Evolutionary conservation across 2,329 filamentous ascomycete genomes (phyloP), one percentile per base, ranked within the genome.

Genomic region (Aureobasidium lini): DNA sequence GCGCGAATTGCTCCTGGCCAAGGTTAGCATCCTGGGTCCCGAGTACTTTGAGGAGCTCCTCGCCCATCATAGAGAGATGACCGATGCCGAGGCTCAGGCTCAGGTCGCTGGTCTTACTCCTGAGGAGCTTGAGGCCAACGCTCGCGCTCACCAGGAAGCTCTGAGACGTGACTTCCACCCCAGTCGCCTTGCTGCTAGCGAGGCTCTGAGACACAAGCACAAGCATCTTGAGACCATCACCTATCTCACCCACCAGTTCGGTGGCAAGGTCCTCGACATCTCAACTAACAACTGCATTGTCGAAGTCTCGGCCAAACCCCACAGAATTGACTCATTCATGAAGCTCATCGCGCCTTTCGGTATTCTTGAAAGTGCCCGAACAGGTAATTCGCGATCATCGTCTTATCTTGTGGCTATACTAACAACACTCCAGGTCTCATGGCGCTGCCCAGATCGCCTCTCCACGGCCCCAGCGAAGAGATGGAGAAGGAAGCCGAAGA

Each of bases 231-330:
- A 93, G 78, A 91, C 89, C 60, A 96, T 99, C 70, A 99, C 94
- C 60, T 94, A 95, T 75, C 85, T 99, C 71, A 87, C 93, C 16
- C 94, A 99, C 77, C 94, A 99, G 71, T 99, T 99, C 69, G 92
- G 92, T 60, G 94, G 94, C 64, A 99, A 99, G 79, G 89, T 99
- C 29, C 76, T 99, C 68, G 94, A 99, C 75, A 97, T 99, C 68
- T 96, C 91, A 80, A 96, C 90, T 57, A 96, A 90, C 76, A 97
- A 95, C 78, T 97, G 94, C 77, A 97, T 97, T 73, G 92, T 99
- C 62, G 94, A 99, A 76, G 76, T 99, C 7, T 96, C 91, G 57
- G 94, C 94, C 62, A 99, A 99, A 77, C 92, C 90, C 37, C 84
- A 81, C 63, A 87, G 94, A 75, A 96, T 99, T 71, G 91, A 99